Percentiles rank a stretch among this genome's conserved stretches.
Conservation (phyloP, 345 rosid species). For the Brassica nigra region DNA sequence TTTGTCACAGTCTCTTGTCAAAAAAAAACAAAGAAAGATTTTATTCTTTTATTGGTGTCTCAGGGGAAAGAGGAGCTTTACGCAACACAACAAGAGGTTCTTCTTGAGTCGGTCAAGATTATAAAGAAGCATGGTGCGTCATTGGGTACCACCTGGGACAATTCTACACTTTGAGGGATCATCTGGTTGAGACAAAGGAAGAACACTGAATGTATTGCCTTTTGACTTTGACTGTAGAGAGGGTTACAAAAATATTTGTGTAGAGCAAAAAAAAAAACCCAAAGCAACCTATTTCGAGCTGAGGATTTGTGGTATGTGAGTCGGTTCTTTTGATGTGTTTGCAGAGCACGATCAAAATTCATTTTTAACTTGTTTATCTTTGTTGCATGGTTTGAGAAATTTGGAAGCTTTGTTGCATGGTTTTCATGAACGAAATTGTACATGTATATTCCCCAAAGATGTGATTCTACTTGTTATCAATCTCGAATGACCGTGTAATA, state of each 20-base stretch:
- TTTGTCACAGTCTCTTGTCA: background rate
- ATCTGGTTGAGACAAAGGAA: background rate
- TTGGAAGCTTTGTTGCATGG: background rate
- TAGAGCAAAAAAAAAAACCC: constrained; percentile 6
- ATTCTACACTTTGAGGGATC: constrained; percentile 13
- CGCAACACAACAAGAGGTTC: constrained; percentile 69
- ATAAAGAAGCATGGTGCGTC: constrained; percentile 72
- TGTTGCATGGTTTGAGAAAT: background rate
- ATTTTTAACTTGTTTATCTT: background rate
- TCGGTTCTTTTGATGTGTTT: background rate
- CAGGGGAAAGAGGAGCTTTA: constrained; percentile 75
- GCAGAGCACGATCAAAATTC: background rate
- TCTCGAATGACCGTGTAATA: no score
- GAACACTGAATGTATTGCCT: background rate
- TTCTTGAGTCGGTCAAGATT: constrained; percentile 64
- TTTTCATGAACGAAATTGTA: no score
- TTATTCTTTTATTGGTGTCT: background rate
- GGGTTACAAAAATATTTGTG: background rate
- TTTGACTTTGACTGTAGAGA: background rate
- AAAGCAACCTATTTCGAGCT: background rate
- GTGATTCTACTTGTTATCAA: no score
- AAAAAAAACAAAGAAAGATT: background rate
- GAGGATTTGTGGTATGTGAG: background rate
- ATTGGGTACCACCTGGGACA: constrained; percentile 55
- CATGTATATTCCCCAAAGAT: no score